phyloP scores from a whole-genome alignment of 2,329 filamentous ascomycete genomes.

The Aspergillus carbonarius region DNA sequence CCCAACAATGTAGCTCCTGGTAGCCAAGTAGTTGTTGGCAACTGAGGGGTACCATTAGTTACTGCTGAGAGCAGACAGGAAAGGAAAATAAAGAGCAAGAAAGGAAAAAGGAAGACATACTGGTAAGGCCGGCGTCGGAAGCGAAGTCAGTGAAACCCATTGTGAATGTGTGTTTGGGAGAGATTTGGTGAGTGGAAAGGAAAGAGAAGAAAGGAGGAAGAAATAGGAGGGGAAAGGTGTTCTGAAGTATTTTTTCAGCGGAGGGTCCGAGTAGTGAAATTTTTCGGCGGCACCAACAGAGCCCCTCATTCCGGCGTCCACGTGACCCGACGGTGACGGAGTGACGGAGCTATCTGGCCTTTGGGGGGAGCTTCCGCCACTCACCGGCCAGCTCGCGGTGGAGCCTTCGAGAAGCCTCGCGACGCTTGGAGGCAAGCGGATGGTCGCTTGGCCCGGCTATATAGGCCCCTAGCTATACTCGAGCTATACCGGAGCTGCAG shows the following conservation, averaged over 20 bases:
- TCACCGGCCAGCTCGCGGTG: constrained; percentile 24
- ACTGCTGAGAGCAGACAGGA: constrained; percentile 11
- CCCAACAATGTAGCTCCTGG: constrained; percentile 80
- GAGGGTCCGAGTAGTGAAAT: constrained; percentile 22
- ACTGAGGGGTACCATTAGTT: constrained; percentile 40
- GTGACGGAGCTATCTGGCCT: constrained; percentile 29
- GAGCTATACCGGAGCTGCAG: background rate
- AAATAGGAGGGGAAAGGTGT: constrained; percentile 32
- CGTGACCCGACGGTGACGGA: constrained; percentile 33
- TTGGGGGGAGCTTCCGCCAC: constrained; percentile 33
- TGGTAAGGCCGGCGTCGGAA: constrained; percentile 61
- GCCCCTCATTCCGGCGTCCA: constrained; percentile 27
- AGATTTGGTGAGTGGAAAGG: constrained; percentile 19
- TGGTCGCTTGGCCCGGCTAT: constrained; percentile 6
- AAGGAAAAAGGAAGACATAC: constrained; percentile 45
- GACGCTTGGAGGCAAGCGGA: constrained; percentile 12
- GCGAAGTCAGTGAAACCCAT: constrained; percentile 69
- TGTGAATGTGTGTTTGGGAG: constrained; percentile 30
- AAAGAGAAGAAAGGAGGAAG: constrained; percentile 19
- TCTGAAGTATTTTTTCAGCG: constrained; percentile 31
- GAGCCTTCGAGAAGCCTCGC: constrained; percentile 36
- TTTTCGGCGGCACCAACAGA: constrained; percentile 20
- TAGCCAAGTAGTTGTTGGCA: constrained; percentile 49
- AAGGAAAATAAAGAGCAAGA: constrained; percentile 19
- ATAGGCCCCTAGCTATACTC: constrained; percentile 3